Conservation (phyloP, 371 early-diverging fungal genomes). For the Mortierella sp. region DNA sequence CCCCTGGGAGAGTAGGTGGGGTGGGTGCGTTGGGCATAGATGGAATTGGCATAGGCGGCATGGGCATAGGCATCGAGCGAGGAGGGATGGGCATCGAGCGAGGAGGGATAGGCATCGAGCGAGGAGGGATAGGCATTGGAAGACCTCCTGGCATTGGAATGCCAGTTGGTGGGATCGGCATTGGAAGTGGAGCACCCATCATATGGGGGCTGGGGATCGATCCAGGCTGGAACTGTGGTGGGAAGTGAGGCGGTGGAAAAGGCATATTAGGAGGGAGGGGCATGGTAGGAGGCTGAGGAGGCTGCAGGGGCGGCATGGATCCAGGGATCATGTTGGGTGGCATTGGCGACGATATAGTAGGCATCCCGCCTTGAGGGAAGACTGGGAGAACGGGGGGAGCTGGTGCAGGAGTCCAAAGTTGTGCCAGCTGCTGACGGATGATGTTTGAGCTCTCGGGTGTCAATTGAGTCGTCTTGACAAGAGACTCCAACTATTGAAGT, state of each 20-base stretch:
- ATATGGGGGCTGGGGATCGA: constrained; percentile 20
- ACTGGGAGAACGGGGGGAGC: constrained; percentile 42
- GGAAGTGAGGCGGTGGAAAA: constrained; percentile 18
- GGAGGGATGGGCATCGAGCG: constrained; percentile 11
- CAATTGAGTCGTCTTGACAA: constrained; percentile 58
- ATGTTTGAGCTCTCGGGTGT: constrained; percentile 56
- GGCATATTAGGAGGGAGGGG: constrained; percentile 13
- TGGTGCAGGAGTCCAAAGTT: constrained; percentile 51
- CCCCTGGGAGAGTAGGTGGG: constrained; percentile 32
- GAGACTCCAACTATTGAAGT: constrained; percentile 52
- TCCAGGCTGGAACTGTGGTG: constrained; percentile 35
- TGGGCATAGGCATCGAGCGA: neutral
- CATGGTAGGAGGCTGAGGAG: constrained; percentile 14
- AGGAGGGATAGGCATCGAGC: constrained; percentile 7
- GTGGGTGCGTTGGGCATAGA: constrained; percentile 1
- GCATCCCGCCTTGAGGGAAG: constrained; percentile 20
- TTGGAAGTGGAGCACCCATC: constrained; percentile 20
- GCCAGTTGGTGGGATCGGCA: constrained; percentile 19
- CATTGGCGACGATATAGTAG: constrained; percentile 25
- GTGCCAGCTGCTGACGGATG: constrained; percentile 60
- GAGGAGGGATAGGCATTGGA: constrained; percentile 21
- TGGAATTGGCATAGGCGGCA: neutral
- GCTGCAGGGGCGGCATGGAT: constrained; percentile 21
- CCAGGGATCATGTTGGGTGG: constrained; percentile 33
- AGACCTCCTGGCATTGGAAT: constrained; percentile 26